phyloP scores from a whole-genome alignment of 352 stramenopile species.

The Pythium vanterpoolii region DNA sequence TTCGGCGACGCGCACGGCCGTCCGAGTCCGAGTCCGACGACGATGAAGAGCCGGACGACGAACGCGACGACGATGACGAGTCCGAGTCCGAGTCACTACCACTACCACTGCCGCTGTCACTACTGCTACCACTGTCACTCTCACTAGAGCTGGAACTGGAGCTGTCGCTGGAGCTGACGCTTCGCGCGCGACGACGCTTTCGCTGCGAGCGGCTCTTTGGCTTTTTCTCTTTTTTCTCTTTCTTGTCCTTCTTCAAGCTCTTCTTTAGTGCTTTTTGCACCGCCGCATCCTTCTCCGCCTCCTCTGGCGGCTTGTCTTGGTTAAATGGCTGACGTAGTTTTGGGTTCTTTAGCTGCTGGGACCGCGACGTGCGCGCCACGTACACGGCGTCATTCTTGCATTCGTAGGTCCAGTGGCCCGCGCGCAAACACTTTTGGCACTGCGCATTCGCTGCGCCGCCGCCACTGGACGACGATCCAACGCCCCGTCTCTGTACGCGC shows the following conservation, averaged over 20 bases:
- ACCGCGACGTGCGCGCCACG: slow-evolving; percentile 68
- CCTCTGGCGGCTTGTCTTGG: slow-evolving; percentile 62
- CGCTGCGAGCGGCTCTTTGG: slow-evolving; percentile 12
- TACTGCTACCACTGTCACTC: slow-evolving; percentile 24
- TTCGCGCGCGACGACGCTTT: slow-evolving; percentile 14
- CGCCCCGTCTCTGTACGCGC: slow-evolving; percentile 44
- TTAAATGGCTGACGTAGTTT: slow-evolving; percentile 82
- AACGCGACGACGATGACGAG: slow-evolving; percentile 21
- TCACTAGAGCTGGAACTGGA: slow-evolving; percentile 20
- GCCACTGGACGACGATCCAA: slow-evolving; percentile 15
- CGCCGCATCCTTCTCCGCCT: slow-evolving; percentile 34
- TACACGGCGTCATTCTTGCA: slow-evolving; percentile 87
- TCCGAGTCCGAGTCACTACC: slow-evolving; percentile 18
- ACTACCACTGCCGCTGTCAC: slow-evolving; percentile 15
- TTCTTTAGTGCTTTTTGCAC: slow-evolving; percentile 23
- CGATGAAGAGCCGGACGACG: slow-evolving; percentile 26
- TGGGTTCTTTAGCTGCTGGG: slow-evolving; percentile 76
- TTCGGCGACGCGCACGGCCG: slow-evolving; percentile 39
- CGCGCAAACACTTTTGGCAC: slow-evolving; percentile 83
- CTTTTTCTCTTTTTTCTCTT: slow-evolving; percentile 11
- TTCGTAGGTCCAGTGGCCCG: slow-evolving; percentile 85
- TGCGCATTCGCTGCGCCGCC: slow-evolving; percentile 30
- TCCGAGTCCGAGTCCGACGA: slow-evolving; percentile 30
- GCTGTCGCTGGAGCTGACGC: slow-evolving; percentile 17
- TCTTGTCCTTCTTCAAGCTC: slow-evolving; percentile 19